These are phyloP conservation scores for Kuraishia piskuri DNA, from an alignment of 805 yeast species.

Conservation along the genomic window DNA sequence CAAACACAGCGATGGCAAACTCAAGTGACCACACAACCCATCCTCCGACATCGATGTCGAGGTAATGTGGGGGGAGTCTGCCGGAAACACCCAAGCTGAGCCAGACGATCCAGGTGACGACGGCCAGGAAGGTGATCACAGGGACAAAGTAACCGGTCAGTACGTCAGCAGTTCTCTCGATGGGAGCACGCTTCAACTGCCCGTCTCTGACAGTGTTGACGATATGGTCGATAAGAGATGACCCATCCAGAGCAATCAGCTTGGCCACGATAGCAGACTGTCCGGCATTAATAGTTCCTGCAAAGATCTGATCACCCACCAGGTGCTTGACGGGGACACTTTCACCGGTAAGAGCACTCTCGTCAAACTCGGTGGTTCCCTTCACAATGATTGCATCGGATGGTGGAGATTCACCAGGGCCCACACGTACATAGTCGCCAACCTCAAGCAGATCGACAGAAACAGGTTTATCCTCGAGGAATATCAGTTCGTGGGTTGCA, in stretches of 20 bases:
- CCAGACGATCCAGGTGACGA: constrained; percentile 66
- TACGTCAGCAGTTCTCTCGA: constrained; percentile 60
- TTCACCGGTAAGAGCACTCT: constrained; percentile 56
- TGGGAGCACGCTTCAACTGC: constrained; percentile 63
- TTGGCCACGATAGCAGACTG: constrained; percentile 43
- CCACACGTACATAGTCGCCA: constrained; percentile 39
- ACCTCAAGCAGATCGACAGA: constrained; percentile 38
- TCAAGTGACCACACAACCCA: constrained; percentile 75
- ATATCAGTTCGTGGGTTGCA: constrained; percentile 1
- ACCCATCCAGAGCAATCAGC: constrained; percentile 50
- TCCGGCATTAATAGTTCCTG: constrained; percentile 67
- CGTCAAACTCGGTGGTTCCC: constrained; percentile 45
- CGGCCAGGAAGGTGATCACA: constrained; percentile 48
- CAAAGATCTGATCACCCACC: constrained; percentile 59
- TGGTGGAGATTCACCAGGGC: constrained; percentile 54
- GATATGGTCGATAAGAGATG: constrained; percentile 62
- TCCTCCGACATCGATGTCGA: constrained; percentile 62
- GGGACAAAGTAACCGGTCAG: constrained; percentile 73
- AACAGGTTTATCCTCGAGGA: constrained; percentile 22
- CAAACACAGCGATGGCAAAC: constrained; percentile 73
- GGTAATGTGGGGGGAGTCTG: constrained; percentile 40
- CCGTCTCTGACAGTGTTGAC: constrained; percentile 66
- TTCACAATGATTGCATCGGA: constrained; percentile 43
- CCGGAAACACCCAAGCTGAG: constrained; percentile 46
- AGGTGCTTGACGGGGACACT: constrained; percentile 47